These are phyloP conservation scores for Hamigera avellanea DNA, from an alignment of 495 filamentous ascomycete species.

Conservation along the genomic window DNA sequence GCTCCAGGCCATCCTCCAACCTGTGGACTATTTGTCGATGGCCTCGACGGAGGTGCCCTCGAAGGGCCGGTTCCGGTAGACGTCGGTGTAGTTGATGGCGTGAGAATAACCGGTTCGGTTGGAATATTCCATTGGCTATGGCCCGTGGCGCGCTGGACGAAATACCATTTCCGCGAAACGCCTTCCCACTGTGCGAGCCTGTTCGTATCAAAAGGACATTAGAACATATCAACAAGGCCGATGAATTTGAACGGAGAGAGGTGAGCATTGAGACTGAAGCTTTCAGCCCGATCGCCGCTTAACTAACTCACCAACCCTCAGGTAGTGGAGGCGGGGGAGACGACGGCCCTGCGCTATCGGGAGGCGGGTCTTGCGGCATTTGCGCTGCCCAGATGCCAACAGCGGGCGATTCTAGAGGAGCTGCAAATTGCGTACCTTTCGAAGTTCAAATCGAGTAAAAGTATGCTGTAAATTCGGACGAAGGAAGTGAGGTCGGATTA, in stretches of 20 bases:
- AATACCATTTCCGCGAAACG: conserved; percentile 63
- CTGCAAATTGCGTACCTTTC: too few species aligned
- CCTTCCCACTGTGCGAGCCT: conserved; percentile 79
- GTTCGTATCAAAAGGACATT: neutral
- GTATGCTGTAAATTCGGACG: neutral
- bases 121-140: conserved; percentile 71
- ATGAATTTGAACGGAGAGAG: too few species aligned
- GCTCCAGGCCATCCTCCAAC: conserved; percentile 2
- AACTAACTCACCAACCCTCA: conserved; percentile 57
- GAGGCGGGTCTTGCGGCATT: conserved; percentile 32
- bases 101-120: conserved; percentile 43
- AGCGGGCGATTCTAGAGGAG: conserved; percentile 1
- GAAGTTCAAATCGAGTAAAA: neutral
- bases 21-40: conserved; percentile 10
- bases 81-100: conserved; percentile 23
- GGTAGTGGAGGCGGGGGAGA: conserved; percentile 58
- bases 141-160: conserved; percentile 63
- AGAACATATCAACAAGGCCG: too few species aligned
- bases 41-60: conserved; percentile 12
- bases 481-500: neutral
- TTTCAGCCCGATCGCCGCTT: too few species aligned
- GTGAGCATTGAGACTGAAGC: too few species aligned
- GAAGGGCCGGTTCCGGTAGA: conserved; percentile 20
- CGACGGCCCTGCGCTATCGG: conserved; percentile 57
- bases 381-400: conserved; percentile 1